Conservation (phyloP, 176 grass and related monocot genomes). For the Triticum dicoccoides region DNA sequence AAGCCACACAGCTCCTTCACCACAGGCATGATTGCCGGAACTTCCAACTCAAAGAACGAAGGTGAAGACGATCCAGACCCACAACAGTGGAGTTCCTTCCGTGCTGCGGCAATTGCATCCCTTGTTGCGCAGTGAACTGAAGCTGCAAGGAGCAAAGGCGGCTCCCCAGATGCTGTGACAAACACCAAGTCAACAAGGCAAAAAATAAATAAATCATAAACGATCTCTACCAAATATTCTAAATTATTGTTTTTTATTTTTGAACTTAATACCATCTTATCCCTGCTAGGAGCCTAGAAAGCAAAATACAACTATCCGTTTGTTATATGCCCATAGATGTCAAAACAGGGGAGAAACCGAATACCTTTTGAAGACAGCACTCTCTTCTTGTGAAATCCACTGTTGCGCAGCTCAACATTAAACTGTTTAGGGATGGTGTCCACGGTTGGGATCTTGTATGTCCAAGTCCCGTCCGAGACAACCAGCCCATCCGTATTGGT, state of each 20-base stretch:
- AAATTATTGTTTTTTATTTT: neutral
- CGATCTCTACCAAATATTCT: neutral
- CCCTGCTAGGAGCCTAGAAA: neutral
- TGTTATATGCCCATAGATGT: neutral
- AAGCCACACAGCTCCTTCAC: conserved; percentile 80
- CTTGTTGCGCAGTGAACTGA: conserved; percentile 73
- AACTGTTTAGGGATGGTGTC: conserved; percentile 90
- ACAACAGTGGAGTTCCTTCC: conserved; percentile 21
- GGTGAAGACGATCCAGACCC: conserved; percentile 29
- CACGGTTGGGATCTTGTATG: conserved; percentile 88
- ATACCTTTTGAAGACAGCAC: conserved; percentile 96
- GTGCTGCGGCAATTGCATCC: conserved; percentile 71
- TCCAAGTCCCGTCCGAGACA: conserved; percentile 88
- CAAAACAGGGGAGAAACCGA: neutral
- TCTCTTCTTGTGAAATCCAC: conserved; percentile 81
- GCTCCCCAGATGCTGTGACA: conserved; percentile 77
- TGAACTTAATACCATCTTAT: neutral
- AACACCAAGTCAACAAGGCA: neutral
- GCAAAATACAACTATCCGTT: neutral
- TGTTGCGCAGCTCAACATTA: conserved; percentile 83
- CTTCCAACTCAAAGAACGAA: conserved; percentile 49
- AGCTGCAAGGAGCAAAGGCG: conserved; percentile 84
- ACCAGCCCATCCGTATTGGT: conserved; percentile 72
- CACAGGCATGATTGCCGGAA: conserved; percentile 74
- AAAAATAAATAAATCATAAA: neutral